Percentiles rank a stretch among this genome's conserved stretches.
These are phyloP conservation scores for Agarophyton chilense DNA, from an alignment of 23 red algal genomes.

Conservation along the genomic window DNA sequence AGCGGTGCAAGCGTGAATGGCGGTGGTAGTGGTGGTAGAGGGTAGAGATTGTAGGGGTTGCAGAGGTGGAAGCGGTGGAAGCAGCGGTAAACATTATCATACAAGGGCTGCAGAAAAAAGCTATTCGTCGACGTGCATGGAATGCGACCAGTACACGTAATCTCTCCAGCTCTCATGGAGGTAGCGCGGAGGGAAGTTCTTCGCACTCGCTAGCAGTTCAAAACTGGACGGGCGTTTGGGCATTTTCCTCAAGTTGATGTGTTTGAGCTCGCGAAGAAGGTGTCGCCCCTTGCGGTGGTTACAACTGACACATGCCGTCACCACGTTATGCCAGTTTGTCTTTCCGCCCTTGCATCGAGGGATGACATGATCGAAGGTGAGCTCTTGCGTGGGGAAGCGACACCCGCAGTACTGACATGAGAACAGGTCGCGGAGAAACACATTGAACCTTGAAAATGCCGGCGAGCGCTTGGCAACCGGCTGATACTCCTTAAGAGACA, in stretches of 20 bases:
- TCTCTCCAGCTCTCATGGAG: constrained; percentile 89
- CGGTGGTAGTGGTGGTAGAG: too few relatives aligned
- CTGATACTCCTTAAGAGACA: constrained; percentile 82
- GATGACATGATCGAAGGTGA: constrained; percentile 95
- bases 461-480: constrained; percentile 43
- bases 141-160: constrained; percentile 89
- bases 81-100: too few relatives aligned
- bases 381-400: constrained; percentile 48
- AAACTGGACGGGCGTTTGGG: constrained; percentile 67
- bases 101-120: too few relatives aligned
- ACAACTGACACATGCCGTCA: constrained; percentile 85
- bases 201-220: constrained; percentile 76
- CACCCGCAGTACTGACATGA: constrained; percentile 95
- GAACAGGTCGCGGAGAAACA: constrained; percentile 97
- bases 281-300: constrained; percentile 89
- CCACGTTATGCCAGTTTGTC: constrained; percentile 91
- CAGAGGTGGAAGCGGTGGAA: too few relatives aligned
- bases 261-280: constrained; percentile 65
- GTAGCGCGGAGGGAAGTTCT: constrained; percentile 78
- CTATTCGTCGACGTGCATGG: constrained; percentile 58
- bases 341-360: constrained; percentile 86
- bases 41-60: too few relatives aligned
- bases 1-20: too few relatives aligned
- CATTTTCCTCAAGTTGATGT: constrained; percentile 57
- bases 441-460: constrained; percentile 92